A percentile compares a stretch with the other conserved stretches of the same genome.
Evolutionary conservation across 768 basidiomycete species (phyloP).

Genomic region (Suillus weaverae): DNA sequence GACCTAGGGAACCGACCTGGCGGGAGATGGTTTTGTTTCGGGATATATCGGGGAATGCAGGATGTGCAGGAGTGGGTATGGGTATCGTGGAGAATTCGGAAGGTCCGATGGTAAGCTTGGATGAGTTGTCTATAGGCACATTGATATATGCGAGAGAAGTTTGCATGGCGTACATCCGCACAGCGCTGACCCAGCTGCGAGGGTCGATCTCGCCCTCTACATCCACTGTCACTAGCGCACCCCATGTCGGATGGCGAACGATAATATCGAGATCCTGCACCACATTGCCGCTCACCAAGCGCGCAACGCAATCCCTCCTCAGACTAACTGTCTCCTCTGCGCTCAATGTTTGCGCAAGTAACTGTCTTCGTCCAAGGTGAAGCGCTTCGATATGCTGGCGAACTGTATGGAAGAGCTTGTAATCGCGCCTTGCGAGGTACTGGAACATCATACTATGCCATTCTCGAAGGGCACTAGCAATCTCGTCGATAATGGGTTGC

Average conservation of each 20-base stretch:
- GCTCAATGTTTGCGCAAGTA: constrained; percentile 84
- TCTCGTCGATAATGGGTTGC: constrained; percentile 96
- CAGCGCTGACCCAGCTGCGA: constrained; percentile 84
- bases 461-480: constrained; percentile 93
- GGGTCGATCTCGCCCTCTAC: constrained; percentile 79
- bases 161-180: constrained; percentile 92
- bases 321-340: constrained; percentile 82
- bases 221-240: constrained; percentile 87
- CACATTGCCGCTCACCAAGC: constrained; percentile 87
- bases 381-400: constrained; percentile 88
- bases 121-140: constrained; percentile 41
- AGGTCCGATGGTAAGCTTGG: constrained; percentile 35
- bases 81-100: constrained; percentile 51
- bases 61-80: constrained; percentile 62
- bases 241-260: constrained; percentile 92
- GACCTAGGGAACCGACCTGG: constrained; percentile 35
- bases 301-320: constrained; percentile 81
- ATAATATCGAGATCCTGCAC: constrained; percentile 93
- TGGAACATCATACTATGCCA: constrained; percentile 93
- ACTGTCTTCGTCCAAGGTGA: constrained; percentile 87
- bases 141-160: constrained; percentile 77
- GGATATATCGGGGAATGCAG: constrained; percentile 63
- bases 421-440: constrained; percentile 87
- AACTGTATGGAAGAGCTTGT: constrained; percentile 84
- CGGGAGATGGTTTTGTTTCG: constrained; percentile 34